Evolutionary conservation across 1,284 basidiomycete species (phyloP).

Genomic region (Inonotus hispidus): DNA sequence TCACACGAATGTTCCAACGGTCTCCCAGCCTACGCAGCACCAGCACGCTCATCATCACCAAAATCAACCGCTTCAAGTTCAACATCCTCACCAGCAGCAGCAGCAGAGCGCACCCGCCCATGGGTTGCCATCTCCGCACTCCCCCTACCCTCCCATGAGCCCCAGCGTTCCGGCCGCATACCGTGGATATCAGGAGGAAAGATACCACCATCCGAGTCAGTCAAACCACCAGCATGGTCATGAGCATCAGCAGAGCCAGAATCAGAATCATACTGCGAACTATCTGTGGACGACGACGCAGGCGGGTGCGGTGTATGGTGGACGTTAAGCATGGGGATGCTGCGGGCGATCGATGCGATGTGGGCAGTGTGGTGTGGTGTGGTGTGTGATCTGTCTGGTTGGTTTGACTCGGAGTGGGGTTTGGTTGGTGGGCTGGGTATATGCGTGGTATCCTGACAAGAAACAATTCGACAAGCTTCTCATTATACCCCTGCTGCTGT

Average conservation of each 20-base stretch:
- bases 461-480: too few species aligned
- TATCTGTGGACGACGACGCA: neutral
- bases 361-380: neutral
- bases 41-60: neutral
- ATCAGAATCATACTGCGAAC: neutral
- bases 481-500: too few species aligned
- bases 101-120: neutral
- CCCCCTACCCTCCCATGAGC: neutral
- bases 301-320: neutral
- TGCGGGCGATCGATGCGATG: neutral
- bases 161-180: neutral
- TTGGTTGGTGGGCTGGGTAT: neutral
- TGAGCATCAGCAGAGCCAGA: neutral
- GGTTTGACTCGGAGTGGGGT: neutral
- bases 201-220: neutral
- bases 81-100: neutral
- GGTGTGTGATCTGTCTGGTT: neutral
- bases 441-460: neutral
- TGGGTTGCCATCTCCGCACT: neutral
- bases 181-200: neutral
- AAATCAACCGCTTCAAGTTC: neutral
- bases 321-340: neutral
- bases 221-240: neutral
- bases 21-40: neutral
- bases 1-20: neutral